Base-by-base conservation (phyloP, 1,139 yeast species). In the Yamadazyma membranifaciens region DNA sequence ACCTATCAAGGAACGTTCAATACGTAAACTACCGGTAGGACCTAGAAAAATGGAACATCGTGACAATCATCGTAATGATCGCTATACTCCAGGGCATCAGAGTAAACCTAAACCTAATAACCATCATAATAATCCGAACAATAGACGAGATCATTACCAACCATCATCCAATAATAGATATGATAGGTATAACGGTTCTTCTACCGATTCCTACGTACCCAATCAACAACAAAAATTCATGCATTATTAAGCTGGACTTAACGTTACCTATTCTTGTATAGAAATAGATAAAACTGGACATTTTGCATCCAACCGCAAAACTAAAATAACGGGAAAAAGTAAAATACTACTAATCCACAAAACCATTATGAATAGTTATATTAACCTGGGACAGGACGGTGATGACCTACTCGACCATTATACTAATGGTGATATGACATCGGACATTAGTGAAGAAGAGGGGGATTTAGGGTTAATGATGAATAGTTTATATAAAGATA, bases 401-500 rank as follows among this genome's bases (percentile, higher is more conserved):
- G 24, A 20, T 20, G 7, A 20, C 5, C 24, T 20, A 20, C 7
- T 20, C 5, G 24, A 20, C 7, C 24, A 20, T 6, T 20, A 20
- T 20, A 20, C 24, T 7, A 20, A 20, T 20, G 7, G 7, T 20
- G 24, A 20, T 20, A 20, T 20, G 5, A 7, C 7, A 7, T 20
- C 37, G 2, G 31, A 20, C 13, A 3, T 16, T 3, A 14, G 22
- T 30, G 33, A 30, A 25, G 38, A 34, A 5, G 9, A 10, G 12
- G 29, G 22, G 2, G 14, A 25, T 20, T 20, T 20, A 20, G 24
- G 24, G 7, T 20, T 20, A 20, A 20, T 20, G 5, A 20, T 20
- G 24, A 20, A 20, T 20, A 20, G 24, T 10, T 32, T 46, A 34
- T 34, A 42, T 30, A 20, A 34, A 11, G 24, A 39, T 6, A 26